Percentiles rank a stretch among this genome's conserved stretches.
phyloP scores from a whole-genome alignment of 2,329 filamentous ascomycete species.

The Colletotrichum truncatum region DNA sequence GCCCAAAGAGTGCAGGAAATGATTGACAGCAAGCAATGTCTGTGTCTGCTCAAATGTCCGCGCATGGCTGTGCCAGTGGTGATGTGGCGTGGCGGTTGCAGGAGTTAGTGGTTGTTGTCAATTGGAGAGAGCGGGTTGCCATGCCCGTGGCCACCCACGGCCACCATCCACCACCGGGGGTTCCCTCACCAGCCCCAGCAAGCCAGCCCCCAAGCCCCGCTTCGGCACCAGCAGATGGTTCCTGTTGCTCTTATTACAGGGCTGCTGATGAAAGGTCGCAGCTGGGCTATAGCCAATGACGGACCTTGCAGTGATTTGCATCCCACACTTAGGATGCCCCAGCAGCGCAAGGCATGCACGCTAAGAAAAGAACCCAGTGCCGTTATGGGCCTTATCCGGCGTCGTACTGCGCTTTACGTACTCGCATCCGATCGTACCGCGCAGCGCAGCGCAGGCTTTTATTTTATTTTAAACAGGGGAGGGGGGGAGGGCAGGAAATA shows the following conservation, averaged over 20 bases:
- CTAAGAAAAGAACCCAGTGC: not conserved
- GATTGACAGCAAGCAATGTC: not conserved
- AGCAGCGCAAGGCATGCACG: not conserved
- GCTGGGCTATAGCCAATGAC: conserved; percentile 19
- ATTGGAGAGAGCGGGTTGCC: not conserved
- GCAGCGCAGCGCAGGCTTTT: not conserved
- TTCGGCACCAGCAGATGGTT: conserved; percentile 9
- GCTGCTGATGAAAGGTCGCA: conserved; percentile 8
- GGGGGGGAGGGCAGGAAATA: too few relatives aligned
- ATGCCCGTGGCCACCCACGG: not conserved
- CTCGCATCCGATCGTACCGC: not conserved
- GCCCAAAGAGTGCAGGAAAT: not conserved
- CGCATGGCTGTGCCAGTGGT: not conserved
- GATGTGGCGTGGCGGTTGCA: conserved; percentile 1
- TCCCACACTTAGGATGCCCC: not conserved
- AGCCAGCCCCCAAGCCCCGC: conserved; percentile 14
- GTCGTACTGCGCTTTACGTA: not conserved
- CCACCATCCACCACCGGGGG: not conserved
- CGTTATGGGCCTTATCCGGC: not conserved
- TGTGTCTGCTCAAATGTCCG: not conserved
- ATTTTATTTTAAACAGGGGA: too few relatives aligned
- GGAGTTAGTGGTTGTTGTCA: not conserved
- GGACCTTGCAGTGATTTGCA: not conserved
- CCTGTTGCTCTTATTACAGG: conserved; percentile 19
- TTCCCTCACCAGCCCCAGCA: conserved; percentile 3